Base-by-base conservation (phyloP, 1,284 basidiomycete genomes). In the Puccinia horiana region DNA sequence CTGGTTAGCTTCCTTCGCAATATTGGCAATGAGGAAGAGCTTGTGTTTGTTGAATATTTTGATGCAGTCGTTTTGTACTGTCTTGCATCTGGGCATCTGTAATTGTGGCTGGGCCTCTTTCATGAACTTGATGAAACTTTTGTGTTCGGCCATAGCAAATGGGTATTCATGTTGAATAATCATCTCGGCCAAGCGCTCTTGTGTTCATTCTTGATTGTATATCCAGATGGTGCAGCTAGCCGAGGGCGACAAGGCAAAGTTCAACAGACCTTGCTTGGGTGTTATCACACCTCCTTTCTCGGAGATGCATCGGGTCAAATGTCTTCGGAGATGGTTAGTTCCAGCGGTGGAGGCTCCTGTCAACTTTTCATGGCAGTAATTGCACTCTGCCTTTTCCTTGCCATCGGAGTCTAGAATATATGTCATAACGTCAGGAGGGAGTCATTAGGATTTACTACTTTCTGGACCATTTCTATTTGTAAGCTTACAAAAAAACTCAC, bases 331-430 rank as follows among this genome's bases (percentile, higher is more conserved):
- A 26, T 63, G 58, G 3, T 63, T 63, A 14, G 58, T 63, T 63
- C 58, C 58, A 12, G 35, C 3, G 29, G 58, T 26, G 8, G 29
- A 32, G 3, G 14, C 18, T 11, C 58, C 58, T 5, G 12, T 63
- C n/a, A 63, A 5, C 58, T 63, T 63, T 11, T 4, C 35, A 16
- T 63, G 26, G 35, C 58, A 63, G 58, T 63, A 63, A 32, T 63
- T 63, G 29, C 58, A 63, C 29, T 63, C 29, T 16, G 58, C 58
- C 58, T 63, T 63, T n/a, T 52, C 49, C n/a, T 52, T 52, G 49
- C 49, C 49, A 52, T 52, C 16, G 49, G 49, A 52, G 4, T 52
- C 49, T 52, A 52, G 16, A 52, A 23, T 18, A 52, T 20, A 3
- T 18, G 3, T 4, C 3, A 52, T 8, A 52, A 8, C 49, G 3